Evolutionary conservation across 192 early-diverging fungal species (phyloP).

Genomic region (Linnemannia hyalina): DNA sequence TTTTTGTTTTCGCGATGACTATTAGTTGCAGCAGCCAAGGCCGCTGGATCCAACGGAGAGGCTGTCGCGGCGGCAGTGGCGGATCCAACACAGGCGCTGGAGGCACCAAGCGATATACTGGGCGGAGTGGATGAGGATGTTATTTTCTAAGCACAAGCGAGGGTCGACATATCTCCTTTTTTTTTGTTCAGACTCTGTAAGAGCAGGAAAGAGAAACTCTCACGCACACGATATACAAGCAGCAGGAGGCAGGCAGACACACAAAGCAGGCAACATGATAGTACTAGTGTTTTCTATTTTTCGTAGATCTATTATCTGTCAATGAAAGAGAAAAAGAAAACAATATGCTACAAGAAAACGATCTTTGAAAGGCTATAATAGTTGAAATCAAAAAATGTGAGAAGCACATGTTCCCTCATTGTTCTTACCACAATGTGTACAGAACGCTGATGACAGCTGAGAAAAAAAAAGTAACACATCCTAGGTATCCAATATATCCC

Average conservation of each 20-base stretch:
- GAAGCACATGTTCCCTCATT: background rate
- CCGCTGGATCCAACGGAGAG: background rate
- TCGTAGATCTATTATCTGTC: background rate
- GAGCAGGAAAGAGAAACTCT: too few species aligned
- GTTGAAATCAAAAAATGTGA: background rate
- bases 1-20: background rate
- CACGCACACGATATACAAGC: too few species aligned
- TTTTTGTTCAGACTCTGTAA: background rate
- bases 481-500: background rate
- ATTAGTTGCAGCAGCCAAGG: background rate
- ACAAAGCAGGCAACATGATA: too few species aligned
- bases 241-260: too few species aligned
- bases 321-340: background rate
- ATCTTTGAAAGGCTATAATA: background rate
- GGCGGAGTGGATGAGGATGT: conserved; percentile 50
- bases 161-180: background rate
- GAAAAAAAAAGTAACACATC: too few species aligned
- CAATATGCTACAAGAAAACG: background rate
- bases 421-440: too few species aligned
- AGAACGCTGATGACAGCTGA: background rate
- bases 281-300: background rate
- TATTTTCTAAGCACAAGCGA: conserved; percentile 30
- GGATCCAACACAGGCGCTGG: conserved; percentile 10
- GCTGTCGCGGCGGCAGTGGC: background rate
- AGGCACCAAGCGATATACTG: conserved; percentile 35